phyloP scores from a whole-genome alignment of 345 rosid genomes.

The Erysimum cheiranthoides region DNA sequence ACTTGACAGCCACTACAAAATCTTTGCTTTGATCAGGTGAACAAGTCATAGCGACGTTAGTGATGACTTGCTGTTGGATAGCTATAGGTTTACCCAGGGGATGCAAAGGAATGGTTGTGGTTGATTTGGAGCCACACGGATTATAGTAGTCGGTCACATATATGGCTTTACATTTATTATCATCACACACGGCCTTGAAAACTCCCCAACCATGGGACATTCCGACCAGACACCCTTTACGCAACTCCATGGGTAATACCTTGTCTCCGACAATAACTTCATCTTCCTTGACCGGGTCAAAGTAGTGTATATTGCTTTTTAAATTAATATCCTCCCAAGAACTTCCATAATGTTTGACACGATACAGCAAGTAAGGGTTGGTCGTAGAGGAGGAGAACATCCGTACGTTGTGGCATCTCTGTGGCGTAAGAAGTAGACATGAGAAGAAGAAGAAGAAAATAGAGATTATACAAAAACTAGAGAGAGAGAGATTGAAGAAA shows the following conservation, averaged over 20 bases:
- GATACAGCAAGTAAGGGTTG: slow-evolving; percentile 19
- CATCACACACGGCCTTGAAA: not conserved
- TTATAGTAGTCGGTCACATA: slow-evolving; percentile 20
- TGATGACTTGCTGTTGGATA: not conserved
- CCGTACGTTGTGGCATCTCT: not conserved
- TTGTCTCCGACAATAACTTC: slow-evolving; percentile 1
- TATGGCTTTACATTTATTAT: not conserved
- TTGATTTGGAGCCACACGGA: slow-evolving; percentile 23
- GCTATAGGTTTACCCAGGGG: not conserved
- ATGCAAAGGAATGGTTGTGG: slow-evolving; percentile 18
- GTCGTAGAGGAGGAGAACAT: slow-evolving; percentile 26
- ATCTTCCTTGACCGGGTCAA: slow-evolving; percentile 12
- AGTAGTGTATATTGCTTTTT: slow-evolving; percentile 10
- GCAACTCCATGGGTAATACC: not conserved
- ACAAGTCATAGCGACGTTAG: slow-evolving; percentile 18
- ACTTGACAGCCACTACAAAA: slow-evolving; percentile 19
- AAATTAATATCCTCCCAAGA: not conserved
- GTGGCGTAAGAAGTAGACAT: not conserved
- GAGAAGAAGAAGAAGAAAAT: not conserved
- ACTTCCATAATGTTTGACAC: not conserved
- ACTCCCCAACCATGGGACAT: slow-evolving; percentile 33
- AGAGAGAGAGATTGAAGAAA: not conserved
- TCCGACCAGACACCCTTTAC: slow-evolving; percentile 14
- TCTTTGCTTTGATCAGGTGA: slow-evolving; percentile 12
- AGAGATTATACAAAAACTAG: not conserved